Evolutionary conservation across 805 yeast species (phyloP), one percentile per base, ranked within the genome.

Genomic region (Candida hungchunana): DNA sequence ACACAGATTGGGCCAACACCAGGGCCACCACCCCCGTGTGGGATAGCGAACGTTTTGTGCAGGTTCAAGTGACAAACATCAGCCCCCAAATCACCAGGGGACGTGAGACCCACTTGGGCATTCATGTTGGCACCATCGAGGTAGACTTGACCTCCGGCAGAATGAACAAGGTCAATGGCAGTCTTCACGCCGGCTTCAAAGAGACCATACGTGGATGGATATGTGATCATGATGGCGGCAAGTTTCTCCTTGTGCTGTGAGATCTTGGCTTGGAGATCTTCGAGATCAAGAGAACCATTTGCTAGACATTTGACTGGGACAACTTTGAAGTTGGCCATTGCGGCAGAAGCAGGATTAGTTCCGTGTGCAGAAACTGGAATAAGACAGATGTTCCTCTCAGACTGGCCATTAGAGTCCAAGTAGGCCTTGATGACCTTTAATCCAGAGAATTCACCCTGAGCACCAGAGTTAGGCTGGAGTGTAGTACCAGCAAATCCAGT

Each of bases 1-100:
- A 90, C 97, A 71, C 97, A 87, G 46, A 93, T 93, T 34, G 97
- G 97, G 14, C 97, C 98, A 53, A 88, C 95, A 57, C 97, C 98
- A 27, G 98, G 98, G 28, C 98, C 98, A 59, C 98, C 98, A 58
- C 98, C 98, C 56, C 98, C 98, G 56, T 93, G 98, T 37, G 96
- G 94, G 55, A 93, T 87, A 30, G 97, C 88, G 69, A 93, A 93
- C 1, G 98, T 93, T 67, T 93, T 93, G 70, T 93, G 98, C 58
- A 93, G 71, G 61, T 93, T 93, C 67, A 93, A 73, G 56, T 93
- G 98, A 62, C 98, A 93, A 27, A 93, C 97, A 64, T 93, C 98
- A 10, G 97, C 97, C 35, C 97, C 97, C 50, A 93, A 67, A 56
- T 88, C 97, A 40, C 97, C 98, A 8, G 98, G 97, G 6, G 95